Evolutionary conservation across 768 basidiomycete species (phyloP), one percentile per base, ranked within the genome.

Genomic region (Russula virescens): DNA sequence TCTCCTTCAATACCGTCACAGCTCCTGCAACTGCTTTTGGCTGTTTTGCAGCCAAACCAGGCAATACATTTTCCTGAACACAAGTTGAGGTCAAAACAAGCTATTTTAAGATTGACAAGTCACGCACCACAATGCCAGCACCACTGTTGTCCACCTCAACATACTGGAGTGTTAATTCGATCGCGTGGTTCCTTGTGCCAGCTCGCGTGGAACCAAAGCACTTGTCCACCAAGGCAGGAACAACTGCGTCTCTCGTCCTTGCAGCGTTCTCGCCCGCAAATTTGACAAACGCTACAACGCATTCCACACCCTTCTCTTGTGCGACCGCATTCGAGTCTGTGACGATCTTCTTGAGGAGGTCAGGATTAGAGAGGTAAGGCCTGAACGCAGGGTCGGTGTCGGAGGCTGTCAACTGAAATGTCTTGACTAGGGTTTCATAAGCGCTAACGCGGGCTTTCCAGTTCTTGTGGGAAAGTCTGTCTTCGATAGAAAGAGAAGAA

Each of bases 401-500:
- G 52, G 93, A 94, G 68, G 88, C 88, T 53, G 94, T 94, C 48
- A 84, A 88, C 71, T 87, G 85, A 73, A 97, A 97, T 61, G 83
- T 86, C 75, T 89, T 88, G 77, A 88, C 84, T 66, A 98, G 83
- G 23, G 88, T 76, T 71, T 92, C 90, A 74, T 98, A 99, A 65
- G 84, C 97, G 73, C 85, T 93, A 70, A 96, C 84, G 68, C 97
- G 87, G 61, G 97, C 97, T 76, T 98, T 98, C 97, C 97, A 99
- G 73, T 96, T 96, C 82, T 98, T 98, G 80, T 98, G 93, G 7
- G 83, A 77, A 60, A 96, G 86, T 49, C 95, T 75, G 67, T 96
- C 93, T 14, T 83, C 75, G 51, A 97, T 81, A 23, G 91, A 78
- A 55, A 98, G 80, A 31, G 80, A 71, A 48, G 86, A 86, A 73